Percentiles rank a stretch among this genome's conserved stretches.
phyloP scores from a whole-genome alignment of 139 green algal genomes.

The Micractinium conductrix region DNA sequence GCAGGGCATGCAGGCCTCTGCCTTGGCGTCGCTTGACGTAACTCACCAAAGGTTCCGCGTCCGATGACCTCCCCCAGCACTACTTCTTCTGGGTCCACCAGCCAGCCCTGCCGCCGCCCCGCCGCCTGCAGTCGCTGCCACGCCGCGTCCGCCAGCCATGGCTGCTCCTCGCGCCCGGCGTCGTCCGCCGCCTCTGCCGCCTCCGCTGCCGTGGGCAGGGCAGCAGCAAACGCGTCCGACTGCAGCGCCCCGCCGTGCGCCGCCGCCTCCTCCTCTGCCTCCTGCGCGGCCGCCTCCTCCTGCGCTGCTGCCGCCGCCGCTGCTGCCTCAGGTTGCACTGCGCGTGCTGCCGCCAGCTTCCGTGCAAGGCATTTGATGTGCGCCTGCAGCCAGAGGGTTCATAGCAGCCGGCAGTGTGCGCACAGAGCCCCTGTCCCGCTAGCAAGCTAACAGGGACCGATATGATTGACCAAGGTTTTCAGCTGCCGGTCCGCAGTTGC shows the following conservation, averaged over 20 bases:
- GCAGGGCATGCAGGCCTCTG: background rate
- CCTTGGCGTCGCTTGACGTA: background rate
- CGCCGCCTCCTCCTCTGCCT: conserved; percentile 13
- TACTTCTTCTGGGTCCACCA: conserved; percentile 50
- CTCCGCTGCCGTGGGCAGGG: background rate
- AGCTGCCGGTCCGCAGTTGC: no score
- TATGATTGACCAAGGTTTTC: no score
- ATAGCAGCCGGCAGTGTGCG: no score
- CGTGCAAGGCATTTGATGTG: conserved; percentile 16
- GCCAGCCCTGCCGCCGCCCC: conserved; percentile 37
- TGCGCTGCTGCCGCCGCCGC: background rate
- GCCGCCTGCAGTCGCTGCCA: conserved; percentile 25
- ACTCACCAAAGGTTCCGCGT: conserved; percentile 54
- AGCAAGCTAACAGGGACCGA: no score
- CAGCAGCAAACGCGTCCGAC: conserved; percentile 5
- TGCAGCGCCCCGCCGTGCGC: background rate
- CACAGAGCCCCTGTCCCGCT: no score
- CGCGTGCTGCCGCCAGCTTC: conserved; percentile 6
- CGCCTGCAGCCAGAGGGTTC: no score
- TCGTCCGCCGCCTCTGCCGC: background rate
- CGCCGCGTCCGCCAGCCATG: conserved; percentile 12
- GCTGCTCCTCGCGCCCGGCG: background rate
- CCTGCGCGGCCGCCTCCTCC: background rate
- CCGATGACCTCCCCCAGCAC: conserved; percentile 68
- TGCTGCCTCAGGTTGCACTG: background rate